These are phyloP conservation scores for Schrenkiella parvula DNA, from an alignment of 345 rosid genomes.

Conservation along the genomic window DNA sequence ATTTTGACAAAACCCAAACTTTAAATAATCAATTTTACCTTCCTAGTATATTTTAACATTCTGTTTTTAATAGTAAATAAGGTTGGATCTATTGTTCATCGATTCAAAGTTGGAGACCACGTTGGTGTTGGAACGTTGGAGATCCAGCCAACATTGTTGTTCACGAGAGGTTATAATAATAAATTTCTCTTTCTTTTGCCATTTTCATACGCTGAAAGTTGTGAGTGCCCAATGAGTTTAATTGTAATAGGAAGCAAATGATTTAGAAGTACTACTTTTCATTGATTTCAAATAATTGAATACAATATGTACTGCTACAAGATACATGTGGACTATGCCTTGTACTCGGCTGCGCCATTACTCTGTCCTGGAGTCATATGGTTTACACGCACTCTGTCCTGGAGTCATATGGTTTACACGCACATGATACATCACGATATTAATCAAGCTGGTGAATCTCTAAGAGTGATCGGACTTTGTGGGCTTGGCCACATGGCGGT, in stretches of 20 bases:
- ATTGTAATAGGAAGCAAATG: not conserved
- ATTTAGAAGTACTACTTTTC: not conserved
- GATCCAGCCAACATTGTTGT: slow-evolving; percentile 78
- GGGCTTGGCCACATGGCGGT: slow-evolving; percentile 97
- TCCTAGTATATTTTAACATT: not conserved
- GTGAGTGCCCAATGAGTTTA: not conserved
- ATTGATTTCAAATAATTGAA: not conserved
- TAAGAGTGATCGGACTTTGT: slow-evolving; percentile 84
- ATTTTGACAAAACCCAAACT: not conserved
- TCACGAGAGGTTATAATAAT: slow-evolving; percentile 56
- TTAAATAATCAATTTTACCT: slow-evolving; percentile 4
- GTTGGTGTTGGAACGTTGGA: slow-evolving; percentile 94
- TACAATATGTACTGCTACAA: slow-evolving; percentile 67
- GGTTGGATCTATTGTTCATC: slow-evolving; percentile 63
- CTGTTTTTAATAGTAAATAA: slow-evolving; percentile 48
- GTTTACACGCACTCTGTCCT: too few species aligned
- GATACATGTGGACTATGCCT: slow-evolving; percentile 62
- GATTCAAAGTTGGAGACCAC: slow-evolving; percentile 72
- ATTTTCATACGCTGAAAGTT: not conserved
- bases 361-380: slow-evolving; percentile 93
- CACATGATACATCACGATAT: slow-evolving; percentile 80
- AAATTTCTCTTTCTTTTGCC: not conserved
- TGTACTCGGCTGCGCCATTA: slow-evolving; percentile 75
- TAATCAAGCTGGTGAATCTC: slow-evolving; percentile 77
- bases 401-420: slow-evolving; percentile 68